Evolutionary conservation across 176 grass and related monocot genomes (phyloP).

Genomic region (sorghum (Sorghum bicolor)): DNA sequence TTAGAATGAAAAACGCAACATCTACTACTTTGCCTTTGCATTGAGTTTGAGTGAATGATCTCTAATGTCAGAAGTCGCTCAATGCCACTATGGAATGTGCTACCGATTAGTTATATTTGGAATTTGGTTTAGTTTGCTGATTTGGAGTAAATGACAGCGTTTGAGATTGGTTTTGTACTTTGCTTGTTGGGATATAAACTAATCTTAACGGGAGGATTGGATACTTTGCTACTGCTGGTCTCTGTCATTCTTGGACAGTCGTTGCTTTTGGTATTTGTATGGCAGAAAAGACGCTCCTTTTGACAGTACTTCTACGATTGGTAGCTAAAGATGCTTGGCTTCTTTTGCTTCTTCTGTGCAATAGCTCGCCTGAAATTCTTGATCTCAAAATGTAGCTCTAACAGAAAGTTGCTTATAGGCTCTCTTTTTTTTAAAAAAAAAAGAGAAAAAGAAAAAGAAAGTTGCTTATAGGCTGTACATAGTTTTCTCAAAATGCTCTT

Average conservation of each 20-base stretch:
- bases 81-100: background rate
- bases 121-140: background rate
- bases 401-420: background rate
- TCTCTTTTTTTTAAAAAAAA: too few relatives aligned
- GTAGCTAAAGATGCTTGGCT: background rate
- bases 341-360: background rate
- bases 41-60: background rate
- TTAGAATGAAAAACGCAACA: background rate
- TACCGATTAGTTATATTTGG: background rate
- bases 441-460: too few relatives aligned
- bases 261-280: background rate
- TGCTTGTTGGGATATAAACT: background rate
- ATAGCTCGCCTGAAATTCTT: background rate
- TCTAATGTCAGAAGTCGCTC: background rate
- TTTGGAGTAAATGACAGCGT: background rate
- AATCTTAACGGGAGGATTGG: background rate
- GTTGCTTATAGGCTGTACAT: background rate
- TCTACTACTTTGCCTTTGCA: background rate
- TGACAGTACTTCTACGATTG: background rate
- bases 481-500: background rate
- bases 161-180: constrained; percentile 2
- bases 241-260: background rate
- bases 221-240: background rate
- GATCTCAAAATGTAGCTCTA: background rate
- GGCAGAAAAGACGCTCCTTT: background rate